Evolutionary conservation across 768 basidiomycete genomes (phyloP), one percentile per base, ranked within the genome.

Genomic region (Mycena maculata): DNA sequence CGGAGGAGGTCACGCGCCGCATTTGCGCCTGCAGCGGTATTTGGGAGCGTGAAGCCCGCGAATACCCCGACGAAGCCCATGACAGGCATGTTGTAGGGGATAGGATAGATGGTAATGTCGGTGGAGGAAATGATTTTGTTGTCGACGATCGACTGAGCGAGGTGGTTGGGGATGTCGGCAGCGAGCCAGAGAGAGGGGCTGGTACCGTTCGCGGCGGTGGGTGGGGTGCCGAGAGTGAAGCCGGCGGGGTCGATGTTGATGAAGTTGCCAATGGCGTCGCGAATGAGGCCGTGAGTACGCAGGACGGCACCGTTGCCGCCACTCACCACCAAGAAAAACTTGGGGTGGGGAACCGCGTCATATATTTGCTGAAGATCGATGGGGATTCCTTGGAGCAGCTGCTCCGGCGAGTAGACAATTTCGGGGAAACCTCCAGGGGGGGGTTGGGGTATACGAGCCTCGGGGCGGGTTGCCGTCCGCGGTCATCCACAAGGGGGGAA

Each of bases 371-470:
- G 23, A 23, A 49, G 47, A 5, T 49, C 47, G 23, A 23, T 15
- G 47, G 47, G 47, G 4, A 49, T 23, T 15, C 47, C 47, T 13
- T 49, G 27, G 22, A 49, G 47, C 23, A 49, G 47, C 47, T 25
- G 12, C 22, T 23, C 22, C 8, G 47, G 47, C 10, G 6, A 6
- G 47, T 49, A 49, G 23, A 28, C 25, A 23, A 49, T 25, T 15
- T 10, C 47, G 5, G 23, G 23, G 13, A 23, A 49, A 9, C 47
- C 47, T 10, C 47, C 47, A n/a, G 9, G 47, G 22, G 22, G 47
- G 47, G 18, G 52, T 53, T 30, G 52, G 52, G 13, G 52, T 53
- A 20, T 53, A 53, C 18, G 52, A 53, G 9, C 52, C 52, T 9
- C 31, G 52, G 52, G 52, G 52, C 4, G 52, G 52, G 20, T 15